Base-by-base conservation (phyloP, 225 moss, liverwort and hornwort genomes). In the Physcomitrium patens region DNA sequence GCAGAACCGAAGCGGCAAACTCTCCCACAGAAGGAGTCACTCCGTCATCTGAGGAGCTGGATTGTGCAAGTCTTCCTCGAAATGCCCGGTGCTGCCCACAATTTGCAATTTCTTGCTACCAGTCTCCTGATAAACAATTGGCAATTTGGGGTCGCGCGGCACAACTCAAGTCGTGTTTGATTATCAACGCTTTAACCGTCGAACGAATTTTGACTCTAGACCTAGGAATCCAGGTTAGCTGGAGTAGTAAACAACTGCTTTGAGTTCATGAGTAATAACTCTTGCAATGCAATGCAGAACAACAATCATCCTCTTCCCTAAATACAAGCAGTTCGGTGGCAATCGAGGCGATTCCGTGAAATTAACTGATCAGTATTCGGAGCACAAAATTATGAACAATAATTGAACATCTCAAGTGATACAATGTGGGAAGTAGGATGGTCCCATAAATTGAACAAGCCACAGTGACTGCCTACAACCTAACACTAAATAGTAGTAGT, bases 301-400 rank as follows among this genome's bases (percentile, higher is more conserved):
- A 51, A 12, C 0, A 63, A 28, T 37, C 31, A 15, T 27, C 5
- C 46, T 19, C 20, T 56, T 16, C 18, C 23, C 68, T 3, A 11
- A 24, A 76, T 8, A 24, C 11, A 13, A n/a, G 62, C 0, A 42
- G 8, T 63, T 50, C 43, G 49, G 68, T 56, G 44, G 63, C 15
- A 9, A 60, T 6, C 60, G 46, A 46, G 43, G 62, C 44, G n/a
- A 26, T 55, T 19, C 44, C 50, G 56, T 68, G 54, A 23, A 12
- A 50, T 13, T 31, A 27, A 47, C 48, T 71, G 48, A 18, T 27
- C n/a, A 15, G 57, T 70, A 75, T 54, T 79, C 26, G 15, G 75
- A 64, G 45, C 75, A 76, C 78, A 83, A 83, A 79, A 75, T 76
- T 83, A 83, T 83, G 71, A 71, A 83, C 82, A 83, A 74, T 83